Conservation (phyloP, 192 early-diverging fungal species). For the Thamnidium elegans region DNA sequence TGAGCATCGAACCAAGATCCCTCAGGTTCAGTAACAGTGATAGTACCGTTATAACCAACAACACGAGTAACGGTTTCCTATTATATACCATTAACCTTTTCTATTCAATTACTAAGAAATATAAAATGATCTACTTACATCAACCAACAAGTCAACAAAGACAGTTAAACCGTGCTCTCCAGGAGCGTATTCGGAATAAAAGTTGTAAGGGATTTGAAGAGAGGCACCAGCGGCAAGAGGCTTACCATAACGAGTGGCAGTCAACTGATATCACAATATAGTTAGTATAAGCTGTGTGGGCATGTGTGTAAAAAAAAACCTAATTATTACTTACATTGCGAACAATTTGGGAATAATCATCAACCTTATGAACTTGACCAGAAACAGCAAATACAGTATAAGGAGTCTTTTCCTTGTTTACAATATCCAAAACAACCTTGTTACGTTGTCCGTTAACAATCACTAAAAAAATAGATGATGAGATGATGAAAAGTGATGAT, state of each 20-base stretch:
- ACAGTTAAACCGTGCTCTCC: conserved; percentile 44
- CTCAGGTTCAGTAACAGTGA: conserved; percentile 46
- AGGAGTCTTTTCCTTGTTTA: conserved; percentile 36
- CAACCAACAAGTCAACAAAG: conserved; percentile 40
- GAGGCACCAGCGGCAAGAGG: conserved; percentile 31
- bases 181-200: conserved; percentile 45
- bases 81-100: conserved; percentile 9
- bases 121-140: conserved; percentile 27
- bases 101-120: background rate
- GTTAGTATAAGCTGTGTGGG: background rate
- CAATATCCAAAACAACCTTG: conserved; percentile 34
- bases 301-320: background rate
- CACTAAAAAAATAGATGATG: conserved; percentile 17
- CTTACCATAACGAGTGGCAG: conserved; percentile 37
- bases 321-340: conserved; percentile 36
- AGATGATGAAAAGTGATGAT: too few species aligned
- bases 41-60: conserved; percentile 46
- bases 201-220: conserved; percentile 41
- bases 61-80: conserved; percentile 32
- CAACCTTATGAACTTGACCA: conserved; percentile 30
- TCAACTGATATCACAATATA: conserved; percentile 24
- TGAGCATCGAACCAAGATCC: conserved; percentile 55
- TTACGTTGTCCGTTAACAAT: conserved; percentile 47
- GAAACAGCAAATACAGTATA: conserved; percentile 33
- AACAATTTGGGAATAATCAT: conserved; percentile 32